Evolutionary conservation across 1,139 yeast species (phyloP).

Genomic region (Candida neerlandica): DNA sequence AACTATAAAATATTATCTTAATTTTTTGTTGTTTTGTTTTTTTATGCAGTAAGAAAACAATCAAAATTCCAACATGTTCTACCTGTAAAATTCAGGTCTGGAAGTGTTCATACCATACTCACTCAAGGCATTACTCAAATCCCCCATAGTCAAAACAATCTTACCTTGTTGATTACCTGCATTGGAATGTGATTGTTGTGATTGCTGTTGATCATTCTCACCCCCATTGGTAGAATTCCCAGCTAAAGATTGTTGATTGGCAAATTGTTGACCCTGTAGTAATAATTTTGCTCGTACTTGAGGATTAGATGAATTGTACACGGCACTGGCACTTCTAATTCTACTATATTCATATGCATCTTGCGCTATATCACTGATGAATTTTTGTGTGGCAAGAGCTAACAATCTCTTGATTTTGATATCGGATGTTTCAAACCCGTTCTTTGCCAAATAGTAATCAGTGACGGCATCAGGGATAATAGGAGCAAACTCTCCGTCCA

Average conservation of each 20-base stretch:
- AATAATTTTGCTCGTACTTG: constrained; percentile 82
- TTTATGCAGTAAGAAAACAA: neutral
- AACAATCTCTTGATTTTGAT: constrained; percentile 78
- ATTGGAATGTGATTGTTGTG: constrained; percentile 36
- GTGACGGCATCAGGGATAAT: constrained; percentile 98
- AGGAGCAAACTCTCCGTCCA: constrained; percentile 91
- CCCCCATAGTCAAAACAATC: constrained; percentile 85
- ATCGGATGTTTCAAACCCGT: constrained; percentile 86
- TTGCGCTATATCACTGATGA: constrained; percentile 89
- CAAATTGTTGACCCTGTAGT: constrained; percentile 66
- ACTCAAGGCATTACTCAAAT: constrained; percentile 79
- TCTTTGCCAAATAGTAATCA: constrained; percentile 84
- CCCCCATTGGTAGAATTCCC: constrained; percentile 41
- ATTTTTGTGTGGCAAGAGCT: constrained; percentile 95
- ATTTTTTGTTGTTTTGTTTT: neutral
- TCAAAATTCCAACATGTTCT: constrained; percentile 2
- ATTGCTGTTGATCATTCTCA: constrained; percentile 41
- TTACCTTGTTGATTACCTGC: constrained; percentile 72
- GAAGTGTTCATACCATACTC: constrained; percentile 92
- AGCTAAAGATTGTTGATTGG: constrained; percentile 47
- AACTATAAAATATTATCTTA: neutral
- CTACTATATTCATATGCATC: constrained; percentile 96
- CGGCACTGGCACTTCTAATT: constrained; percentile 82
- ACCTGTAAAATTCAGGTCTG: constrained; percentile 84
- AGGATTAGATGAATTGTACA: constrained; percentile 81